A percentile compares a stretch with the other conserved stretches of the same genome.
These are phyloP conservation scores for Pseudocercospora musae DNA, from an alignment of 2,329 filamentous ascomycete genomes.

Conservation along the genomic window DNA sequence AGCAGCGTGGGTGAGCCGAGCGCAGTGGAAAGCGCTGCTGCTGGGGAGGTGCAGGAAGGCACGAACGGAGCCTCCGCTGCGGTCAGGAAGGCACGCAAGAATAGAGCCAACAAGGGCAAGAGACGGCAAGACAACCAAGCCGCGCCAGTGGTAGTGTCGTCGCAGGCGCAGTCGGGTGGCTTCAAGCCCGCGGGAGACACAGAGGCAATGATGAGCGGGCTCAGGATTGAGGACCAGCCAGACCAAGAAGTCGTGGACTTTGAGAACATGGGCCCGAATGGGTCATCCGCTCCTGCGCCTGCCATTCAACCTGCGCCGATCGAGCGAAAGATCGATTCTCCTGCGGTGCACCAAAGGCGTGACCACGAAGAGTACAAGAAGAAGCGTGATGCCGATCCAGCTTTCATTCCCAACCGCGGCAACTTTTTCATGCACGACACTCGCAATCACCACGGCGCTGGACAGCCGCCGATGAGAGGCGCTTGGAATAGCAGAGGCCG, in stretches of 20 bases:
- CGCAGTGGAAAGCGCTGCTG: slow-evolving; percentile 23
- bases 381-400: slow-evolving; percentile 81
- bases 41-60: slow-evolving; percentile 25
- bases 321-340: slow-evolving; percentile 40
- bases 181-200: slow-evolving; percentile 54
- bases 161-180: slow-evolving; percentile 15
- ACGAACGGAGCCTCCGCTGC: slow-evolving; percentile 25
- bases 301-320: slow-evolving; percentile 30
- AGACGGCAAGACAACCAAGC: slow-evolving; percentile 29
- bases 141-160: slow-evolving; percentile 25
- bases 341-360: slow-evolving; percentile 68
- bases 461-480: slow-evolving; percentile 22
- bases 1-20: slow-evolving; percentile 25
- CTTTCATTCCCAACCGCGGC: slow-evolving; percentile 90
- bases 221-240: slow-evolving; percentile 47
- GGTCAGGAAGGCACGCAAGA: slow-evolving; percentile 36
- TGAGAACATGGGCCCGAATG: slow-evolving; percentile 45
- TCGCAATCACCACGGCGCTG: slow-evolving; percentile 45
- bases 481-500: slow-evolving; percentile 53
- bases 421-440: slow-evolving; percentile 97
- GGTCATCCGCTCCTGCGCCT: slow-evolving; percentile 27
- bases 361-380: slow-evolving; percentile 91
- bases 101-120: slow-evolving; percentile 26
- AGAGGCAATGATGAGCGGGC: slow-evolving; percentile 59
- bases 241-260: slow-evolving; percentile 48